These are phyloP conservation scores for Pythium phragmiticola DNA, from an alignment of 352 stramenopile genomes.

Conservation along the genomic window DNA sequence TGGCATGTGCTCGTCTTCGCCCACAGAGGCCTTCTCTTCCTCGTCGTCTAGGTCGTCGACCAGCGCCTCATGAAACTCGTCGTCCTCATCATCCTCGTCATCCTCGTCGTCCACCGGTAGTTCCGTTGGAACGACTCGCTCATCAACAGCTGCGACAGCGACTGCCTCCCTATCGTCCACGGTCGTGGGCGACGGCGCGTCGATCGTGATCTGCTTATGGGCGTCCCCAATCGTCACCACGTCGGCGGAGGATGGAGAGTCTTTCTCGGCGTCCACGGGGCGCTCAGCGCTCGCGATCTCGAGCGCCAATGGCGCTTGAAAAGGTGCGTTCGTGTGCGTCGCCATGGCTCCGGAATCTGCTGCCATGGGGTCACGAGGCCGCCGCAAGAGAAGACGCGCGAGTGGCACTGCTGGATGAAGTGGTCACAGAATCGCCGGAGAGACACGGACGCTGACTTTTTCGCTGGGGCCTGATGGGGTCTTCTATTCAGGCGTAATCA, in stretches of 20 bases:
- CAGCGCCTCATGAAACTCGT: constrained; percentile 8
- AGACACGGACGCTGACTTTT: constrained; percentile 9
- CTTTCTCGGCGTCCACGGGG: constrained; percentile 17
- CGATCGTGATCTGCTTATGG: not conserved
- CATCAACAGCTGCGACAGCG: not conserved
- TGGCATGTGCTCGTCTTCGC: not conserved
- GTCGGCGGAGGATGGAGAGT: not conserved
- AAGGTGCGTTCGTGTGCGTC: constrained; percentile 15
- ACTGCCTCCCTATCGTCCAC: constrained; percentile 10
- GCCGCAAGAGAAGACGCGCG: not conserved
- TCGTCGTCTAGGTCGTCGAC: not conserved
- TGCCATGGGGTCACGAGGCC: constrained; percentile 10
- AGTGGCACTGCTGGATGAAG: not conserved
- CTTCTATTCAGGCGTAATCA: constrained; percentile 9
- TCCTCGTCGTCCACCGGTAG: not conserved
- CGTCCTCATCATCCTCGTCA: constrained; percentile 1
- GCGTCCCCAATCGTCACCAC: constrained; percentile 1
- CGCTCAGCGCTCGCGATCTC: constrained; percentile 4
- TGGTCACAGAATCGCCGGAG: not conserved
- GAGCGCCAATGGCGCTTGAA: not conserved
- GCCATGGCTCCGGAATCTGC: constrained; percentile 23
- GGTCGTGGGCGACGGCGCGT: constrained; percentile 2
- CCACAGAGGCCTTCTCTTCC: not conserved
- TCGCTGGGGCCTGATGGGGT: not conserved
- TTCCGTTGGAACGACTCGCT: not conserved